phyloP scores from a whole-genome alignment of 768 basidiomycete species.

The Tricholoma terreum region DNA sequence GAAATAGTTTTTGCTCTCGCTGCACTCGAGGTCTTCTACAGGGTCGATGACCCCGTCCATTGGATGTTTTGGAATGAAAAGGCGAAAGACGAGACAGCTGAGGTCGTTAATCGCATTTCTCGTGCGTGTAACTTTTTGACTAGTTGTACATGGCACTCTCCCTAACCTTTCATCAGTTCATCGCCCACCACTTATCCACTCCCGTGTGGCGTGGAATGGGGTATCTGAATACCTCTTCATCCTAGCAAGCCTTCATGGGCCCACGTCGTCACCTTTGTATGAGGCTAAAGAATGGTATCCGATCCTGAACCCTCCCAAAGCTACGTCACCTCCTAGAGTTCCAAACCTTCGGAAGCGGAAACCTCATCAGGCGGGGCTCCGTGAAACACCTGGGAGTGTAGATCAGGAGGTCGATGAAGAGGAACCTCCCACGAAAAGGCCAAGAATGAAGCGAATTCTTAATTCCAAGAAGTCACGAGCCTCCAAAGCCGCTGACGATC shows the following conservation, averaged over 20 bases:
- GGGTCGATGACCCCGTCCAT: slow-evolving; percentile 52
- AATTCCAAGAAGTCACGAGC: slow-evolving; percentile 5
- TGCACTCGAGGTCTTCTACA: slow-evolving; percentile 57
- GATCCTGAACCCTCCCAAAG: slow-evolving; percentile 30
- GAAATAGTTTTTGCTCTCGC: slow-evolving; percentile 52
- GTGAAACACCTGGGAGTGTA: slow-evolving; percentile 22
- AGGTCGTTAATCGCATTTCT: slow-evolving; percentile 50
- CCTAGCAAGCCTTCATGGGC: slow-evolving; percentile 32
- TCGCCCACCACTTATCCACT: slow-evolving; percentile 35
- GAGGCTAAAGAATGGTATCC: slow-evolving; percentile 32
- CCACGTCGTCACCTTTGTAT: slow-evolving; percentile 27
- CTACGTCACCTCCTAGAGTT: slow-evolving; percentile 22
- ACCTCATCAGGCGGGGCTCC: slow-evolving; percentile 22
- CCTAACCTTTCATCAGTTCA: slow-evolving; percentile 29
- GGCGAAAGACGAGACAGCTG: slow-evolving; percentile 45
- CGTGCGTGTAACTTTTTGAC: slow-evolving; percentile 37
- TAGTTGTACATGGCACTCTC: not conserved
- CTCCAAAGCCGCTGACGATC: not conserved
- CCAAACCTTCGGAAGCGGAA: slow-evolving; percentile 35
- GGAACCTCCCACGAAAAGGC: slow-evolving; percentile 27
- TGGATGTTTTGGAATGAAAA: slow-evolving; percentile 63
- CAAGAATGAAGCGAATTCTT: slow-evolving; percentile 14
- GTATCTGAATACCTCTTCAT: slow-evolving; percentile 36
- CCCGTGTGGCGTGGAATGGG: slow-evolving; percentile 44
- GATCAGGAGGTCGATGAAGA: slow-evolving; percentile 27